Conservation (phyloP, 768 basidiomycete genomes). For the Lactarius psammicola region DNA sequence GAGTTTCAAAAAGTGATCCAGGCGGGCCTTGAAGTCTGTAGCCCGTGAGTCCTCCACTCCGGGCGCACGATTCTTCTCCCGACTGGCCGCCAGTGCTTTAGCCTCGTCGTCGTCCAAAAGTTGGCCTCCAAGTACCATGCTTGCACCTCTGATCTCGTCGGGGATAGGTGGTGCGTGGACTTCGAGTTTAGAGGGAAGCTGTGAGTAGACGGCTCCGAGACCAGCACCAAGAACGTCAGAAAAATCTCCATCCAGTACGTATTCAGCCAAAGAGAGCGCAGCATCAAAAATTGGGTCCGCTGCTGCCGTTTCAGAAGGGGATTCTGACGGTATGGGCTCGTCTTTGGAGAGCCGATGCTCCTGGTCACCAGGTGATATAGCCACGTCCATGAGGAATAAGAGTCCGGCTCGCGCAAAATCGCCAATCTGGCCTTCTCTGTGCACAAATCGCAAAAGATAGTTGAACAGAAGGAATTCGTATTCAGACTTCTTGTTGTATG, state of each 20-base stretch:
- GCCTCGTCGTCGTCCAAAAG: slow-evolving; percentile 55
- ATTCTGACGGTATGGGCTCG: slow-evolving; percentile 33
- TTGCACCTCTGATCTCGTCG: slow-evolving; percentile 43
- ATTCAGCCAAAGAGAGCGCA: slow-evolving; percentile 84
- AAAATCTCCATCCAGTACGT: slow-evolving; percentile 95
- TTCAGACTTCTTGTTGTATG: slow-evolving; percentile 63
- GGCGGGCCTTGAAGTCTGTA: slow-evolving; percentile 70
- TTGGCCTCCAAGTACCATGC: slow-evolving; percentile 73
- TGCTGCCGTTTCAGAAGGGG: slow-evolving; percentile 26
- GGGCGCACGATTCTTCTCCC: slow-evolving; percentile 52
- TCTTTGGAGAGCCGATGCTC: slow-evolving; percentile 42
- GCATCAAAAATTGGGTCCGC: slow-evolving; percentile 80
- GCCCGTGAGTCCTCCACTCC: slow-evolving; percentile 77
- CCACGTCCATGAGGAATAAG: slow-evolving; percentile 93
- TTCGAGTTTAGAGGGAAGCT: slow-evolving; percentile 83
- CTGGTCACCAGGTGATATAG: slow-evolving; percentile 77
- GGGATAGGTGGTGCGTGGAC: slow-evolving; percentile 50
- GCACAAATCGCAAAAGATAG: slow-evolving; percentile 91
- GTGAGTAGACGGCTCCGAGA: slow-evolving; percentile 87
- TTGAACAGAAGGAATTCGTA: slow-evolving; percentile 97
- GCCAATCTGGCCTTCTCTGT: slow-evolving; percentile 90
- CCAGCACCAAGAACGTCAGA: slow-evolving; percentile 96
- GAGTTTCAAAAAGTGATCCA: slow-evolving; percentile 88
- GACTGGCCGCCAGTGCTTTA: slow-evolving; percentile 47
- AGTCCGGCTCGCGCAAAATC: slow-evolving; percentile 91